These are phyloP conservation scores for Scleroderma citrinum DNA, from an alignment of 768 basidiomycete genomes.

Conservation along the genomic window DNA sequence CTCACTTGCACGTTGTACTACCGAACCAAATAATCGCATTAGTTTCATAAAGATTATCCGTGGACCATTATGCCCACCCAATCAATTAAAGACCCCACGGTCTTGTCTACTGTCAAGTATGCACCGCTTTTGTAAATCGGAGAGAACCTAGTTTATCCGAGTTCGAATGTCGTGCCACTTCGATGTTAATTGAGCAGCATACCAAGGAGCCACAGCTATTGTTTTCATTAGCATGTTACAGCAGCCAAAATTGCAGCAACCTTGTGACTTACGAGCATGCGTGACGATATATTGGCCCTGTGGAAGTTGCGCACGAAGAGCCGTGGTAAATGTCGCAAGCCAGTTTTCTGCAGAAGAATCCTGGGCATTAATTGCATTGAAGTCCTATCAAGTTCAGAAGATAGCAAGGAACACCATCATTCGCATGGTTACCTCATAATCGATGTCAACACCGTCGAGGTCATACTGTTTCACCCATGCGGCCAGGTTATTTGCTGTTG, in stretches of 20 bases:
- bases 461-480: slow-evolving; percentile 55
- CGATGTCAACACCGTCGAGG: slow-evolving; percentile 69
- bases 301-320: slow-evolving; percentile 27
- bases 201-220: slow-evolving; percentile 41
- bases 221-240: not conserved
- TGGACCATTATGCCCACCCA: slow-evolving; percentile 30
- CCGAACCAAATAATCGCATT: not conserved
- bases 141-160: slow-evolving; percentile 30
- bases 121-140: slow-evolving; percentile 34
- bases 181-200: not conserved
- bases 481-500: slow-evolving; percentile 58
- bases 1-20: slow-evolving; percentile 40
- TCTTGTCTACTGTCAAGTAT: slow-evolving; percentile 33
- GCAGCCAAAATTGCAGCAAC: not conserved
- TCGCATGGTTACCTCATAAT: slow-evolving; percentile 46
- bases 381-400: slow-evolving; percentile 40
- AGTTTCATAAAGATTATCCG: not conserved
- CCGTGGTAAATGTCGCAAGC: slow-evolving; percentile 27
- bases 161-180: not conserved
- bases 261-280: slow-evolving; percentile 32
- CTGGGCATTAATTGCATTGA: slow-evolving; percentile 50
- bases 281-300: slow-evolving; percentile 28
- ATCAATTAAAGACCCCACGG: slow-evolving; percentile 39
- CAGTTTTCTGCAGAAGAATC: slow-evolving; percentile 46
- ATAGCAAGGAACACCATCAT: not conserved